Evolutionary conservation across 768 basidiomycete species (phyloP), one percentile per base, ranked within the genome.

Genomic region (Tulasnella sp.): DNA sequence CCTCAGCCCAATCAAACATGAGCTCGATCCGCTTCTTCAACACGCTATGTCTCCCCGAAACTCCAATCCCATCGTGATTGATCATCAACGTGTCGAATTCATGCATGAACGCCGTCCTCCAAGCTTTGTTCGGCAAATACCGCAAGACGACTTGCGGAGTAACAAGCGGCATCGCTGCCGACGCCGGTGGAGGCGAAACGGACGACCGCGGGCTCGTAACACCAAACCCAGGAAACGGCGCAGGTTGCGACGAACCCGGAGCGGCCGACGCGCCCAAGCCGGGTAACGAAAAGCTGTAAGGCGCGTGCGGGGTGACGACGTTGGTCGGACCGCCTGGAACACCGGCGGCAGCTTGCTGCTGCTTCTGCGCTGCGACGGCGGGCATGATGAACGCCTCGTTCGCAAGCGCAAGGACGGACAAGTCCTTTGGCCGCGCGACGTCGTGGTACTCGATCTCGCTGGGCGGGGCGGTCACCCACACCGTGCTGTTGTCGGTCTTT

Each of bases 1-100:
- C 75, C 1, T 77, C 76, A 1, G 76, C 76, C 76, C 76, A 77
- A 5, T 52, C 56, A 34, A 77, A 77, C 76, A 77, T 77, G 34
- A 40, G 10, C 56, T 77, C 58, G 52, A 77, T 62, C 9, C 76
- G 46, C 39, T 62, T 40, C 58, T 40, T 77, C 76, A 62, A 39
- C n/a, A 39, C 48, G 31, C 56, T 71, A 14, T 68, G 62, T 39
- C 73, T 24, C 9, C 73, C 73, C 18, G 73, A 40, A 42, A 34
- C 18, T 31, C 58, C 42, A 18, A 71, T n/a, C 52, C 76, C 52
- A 27, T 77, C 46, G 76, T 62, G 76, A 19, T 38, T 40, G 76
- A 77, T 24, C 76, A 77, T 77, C 9, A 77, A 18, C 34, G 34
- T 42, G 18, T 77, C 76, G 36, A 77, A 77, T 52, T 77, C 76